phyloP scores from a whole-genome alignment of 2,329 filamentous ascomycete species.

The Sporothrix schenckii region DNA sequence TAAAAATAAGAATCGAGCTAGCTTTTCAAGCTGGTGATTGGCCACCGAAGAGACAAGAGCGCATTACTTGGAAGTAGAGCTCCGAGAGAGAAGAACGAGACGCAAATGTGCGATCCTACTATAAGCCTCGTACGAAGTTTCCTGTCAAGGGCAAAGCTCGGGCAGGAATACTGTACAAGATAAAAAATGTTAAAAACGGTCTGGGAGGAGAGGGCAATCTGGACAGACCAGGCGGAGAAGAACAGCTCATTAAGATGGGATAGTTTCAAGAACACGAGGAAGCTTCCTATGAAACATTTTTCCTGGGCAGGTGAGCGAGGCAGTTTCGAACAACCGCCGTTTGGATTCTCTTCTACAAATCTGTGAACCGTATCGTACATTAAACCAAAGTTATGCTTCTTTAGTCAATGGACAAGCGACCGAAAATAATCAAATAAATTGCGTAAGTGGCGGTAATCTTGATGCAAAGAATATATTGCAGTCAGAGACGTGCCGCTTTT shows the following conservation, averaged over 20 bases:
- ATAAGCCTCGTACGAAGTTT: too few species aligned
- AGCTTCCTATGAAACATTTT: constrained; percentile 11
- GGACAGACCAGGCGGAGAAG: not conserved
- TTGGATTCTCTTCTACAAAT: not conserved
- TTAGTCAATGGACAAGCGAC: not conserved
- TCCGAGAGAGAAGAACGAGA: not conserved
- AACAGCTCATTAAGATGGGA: not conserved
- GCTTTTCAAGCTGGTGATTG: constrained; percentile 30
- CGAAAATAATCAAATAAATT: not conserved
- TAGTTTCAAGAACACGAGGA: constrained; percentile 15
- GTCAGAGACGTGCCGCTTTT: not conserved
- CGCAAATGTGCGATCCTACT: not conserved
- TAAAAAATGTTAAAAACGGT: not conserved
- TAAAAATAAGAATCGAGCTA: constrained; percentile 1
- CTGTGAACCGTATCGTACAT: not conserved
- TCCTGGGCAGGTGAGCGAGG: not conserved
- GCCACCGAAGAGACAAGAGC: not conserved
- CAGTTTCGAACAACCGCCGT: constrained; percentile 8
- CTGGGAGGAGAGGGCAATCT: too few species aligned
- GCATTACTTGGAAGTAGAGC: not conserved
- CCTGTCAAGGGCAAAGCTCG: too few species aligned
- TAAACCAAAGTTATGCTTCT: not conserved
- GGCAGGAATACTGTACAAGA: not conserved
- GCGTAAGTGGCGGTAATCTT: not conserved
- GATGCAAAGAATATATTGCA: not conserved